Evolutionary conservation across 2,329 filamentous ascomycete genomes (phyloP).

Genomic region (Fusarium duplospermum): DNA sequence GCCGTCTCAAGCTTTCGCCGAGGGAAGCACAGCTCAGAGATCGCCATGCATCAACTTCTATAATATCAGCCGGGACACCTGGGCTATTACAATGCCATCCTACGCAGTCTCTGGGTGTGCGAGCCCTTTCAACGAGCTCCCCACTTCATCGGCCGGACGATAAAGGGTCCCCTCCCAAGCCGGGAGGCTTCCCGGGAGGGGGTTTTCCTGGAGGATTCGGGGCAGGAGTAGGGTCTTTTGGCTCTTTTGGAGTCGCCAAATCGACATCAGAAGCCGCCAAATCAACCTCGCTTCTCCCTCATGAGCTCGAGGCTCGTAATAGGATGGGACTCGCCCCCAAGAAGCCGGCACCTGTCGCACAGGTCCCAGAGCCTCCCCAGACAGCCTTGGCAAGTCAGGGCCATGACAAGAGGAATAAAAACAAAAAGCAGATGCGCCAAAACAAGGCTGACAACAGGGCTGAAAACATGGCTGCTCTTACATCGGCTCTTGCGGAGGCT

Average conservation of each 20-base stretch:
- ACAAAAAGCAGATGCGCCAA: background rate
- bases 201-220: slow-evolving; percentile 33
- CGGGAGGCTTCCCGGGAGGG: slow-evolving; percentile 42
- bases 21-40: slow-evolving; percentile 27
- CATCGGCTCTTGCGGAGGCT: slow-evolving; percentile 48
- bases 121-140: slow-evolving; percentile 46
- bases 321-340: slow-evolving; percentile 38
- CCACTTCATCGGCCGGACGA: slow-evolving; percentile 32
- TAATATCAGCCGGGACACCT: slow-evolving; percentile 7
- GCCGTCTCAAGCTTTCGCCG: slow-evolving; percentile 48
- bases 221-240: slow-evolving; percentile 39
- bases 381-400: slow-evolving; percentile 1
- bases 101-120: slow-evolving; percentile 18
- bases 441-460: background rate
- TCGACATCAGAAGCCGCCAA: slow-evolving; percentile 1
- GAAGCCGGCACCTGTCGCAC: slow-evolving; percentile 18
- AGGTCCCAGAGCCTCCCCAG: background rate
- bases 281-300: slow-evolving; percentile 48
- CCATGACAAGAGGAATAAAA: slow-evolving; percentile 8
- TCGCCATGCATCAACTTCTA: slow-evolving; percentile 27
- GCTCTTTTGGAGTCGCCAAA: slow-evolving; percentile 36
- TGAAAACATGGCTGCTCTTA: slow-evolving; percentile 24
- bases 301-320: slow-evolving; percentile 52
- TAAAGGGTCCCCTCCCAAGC: slow-evolving; percentile 28
- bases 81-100: background rate